phyloP scores from a whole-genome alignment of 139 green algal genomes.

The Eudorina sp. region DNA sequence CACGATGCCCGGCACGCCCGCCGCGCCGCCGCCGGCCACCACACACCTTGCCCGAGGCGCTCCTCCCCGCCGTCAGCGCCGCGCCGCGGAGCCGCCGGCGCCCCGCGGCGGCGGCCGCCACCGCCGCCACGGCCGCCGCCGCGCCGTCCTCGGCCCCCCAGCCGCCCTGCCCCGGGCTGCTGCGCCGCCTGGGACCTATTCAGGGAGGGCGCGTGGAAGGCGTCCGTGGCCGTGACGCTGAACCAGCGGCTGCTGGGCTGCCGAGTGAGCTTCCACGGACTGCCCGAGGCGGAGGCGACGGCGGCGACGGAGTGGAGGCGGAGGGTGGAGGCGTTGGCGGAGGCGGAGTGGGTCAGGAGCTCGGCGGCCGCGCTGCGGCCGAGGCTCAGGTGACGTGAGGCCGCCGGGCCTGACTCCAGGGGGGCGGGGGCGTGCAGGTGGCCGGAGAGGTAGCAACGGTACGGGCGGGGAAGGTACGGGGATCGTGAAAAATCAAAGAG shows the following conservation, averaged over 20 bases:
- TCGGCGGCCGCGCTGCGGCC: background rate
- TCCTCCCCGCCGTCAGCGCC: background rate
- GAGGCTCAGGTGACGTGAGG: conserved; percentile 37
- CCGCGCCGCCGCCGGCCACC: background rate
- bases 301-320: background rate
- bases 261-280: background rate
- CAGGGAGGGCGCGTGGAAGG: background rate
- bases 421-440: too few species aligned
- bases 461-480: too few species aligned
- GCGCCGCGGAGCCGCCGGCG: background rate
- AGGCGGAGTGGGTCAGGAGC: background rate
- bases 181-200: too few species aligned
- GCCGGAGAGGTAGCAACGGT: too few species aligned
- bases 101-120: background rate
- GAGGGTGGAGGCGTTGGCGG: background rate
- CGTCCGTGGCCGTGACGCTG: background rate
- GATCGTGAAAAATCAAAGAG: too few species aligned
- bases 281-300: background rate
- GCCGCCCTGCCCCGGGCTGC: background rate
- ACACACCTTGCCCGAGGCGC: background rate
- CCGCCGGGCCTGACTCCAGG: background rate
- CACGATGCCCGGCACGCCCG: background rate
- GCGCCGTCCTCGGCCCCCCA: background rate
- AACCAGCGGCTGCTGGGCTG: conserved; percentile 16
- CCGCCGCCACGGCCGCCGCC: background rate